phyloP scores from a whole-genome alignment of 2,329 filamentous ascomycete species.

The Xylaria arbuscula region DNA sequence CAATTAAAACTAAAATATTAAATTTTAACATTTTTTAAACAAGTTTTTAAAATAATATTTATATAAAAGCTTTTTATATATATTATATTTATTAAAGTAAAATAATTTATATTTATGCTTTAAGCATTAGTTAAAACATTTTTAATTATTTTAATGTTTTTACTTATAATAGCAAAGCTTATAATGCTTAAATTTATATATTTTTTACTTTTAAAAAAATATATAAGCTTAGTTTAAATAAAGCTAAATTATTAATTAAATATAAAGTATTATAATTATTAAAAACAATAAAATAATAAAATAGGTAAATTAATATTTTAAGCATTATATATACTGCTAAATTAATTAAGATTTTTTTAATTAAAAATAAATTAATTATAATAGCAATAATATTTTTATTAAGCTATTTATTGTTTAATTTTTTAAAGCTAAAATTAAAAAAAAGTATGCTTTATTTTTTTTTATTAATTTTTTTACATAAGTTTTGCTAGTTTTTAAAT shows the following conservation, averaged over 20 bases:
- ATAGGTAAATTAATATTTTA: neutral
- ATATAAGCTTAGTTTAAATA: neutral
- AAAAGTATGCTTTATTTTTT: too few species aligned
- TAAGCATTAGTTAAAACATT: neutral
- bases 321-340: neutral
- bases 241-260: constrained; percentile 3
- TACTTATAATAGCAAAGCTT: neutral
- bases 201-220: neutral
- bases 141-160: neutral
- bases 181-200: neutral
- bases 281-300: neutral
- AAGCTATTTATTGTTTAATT: too few species aligned
- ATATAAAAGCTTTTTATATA: neutral
- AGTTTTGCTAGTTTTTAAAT: too few species aligned
- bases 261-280: constrained; percentile 15
- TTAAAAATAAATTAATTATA: neutral
- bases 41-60: constrained; percentile 10
- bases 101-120: neutral
- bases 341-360: neutral
- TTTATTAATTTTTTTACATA: too few species aligned
- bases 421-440: too few species aligned
- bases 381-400: neutral
- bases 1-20: constrained; percentile 3
- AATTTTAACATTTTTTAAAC: neutral
- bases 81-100: neutral